Percentiles rank a stretch among this genome's conserved stretches.
phyloP scores from a whole-genome alignment of 2,329 filamentous ascomycete genomes.

The Alternaria viburni region DNA sequence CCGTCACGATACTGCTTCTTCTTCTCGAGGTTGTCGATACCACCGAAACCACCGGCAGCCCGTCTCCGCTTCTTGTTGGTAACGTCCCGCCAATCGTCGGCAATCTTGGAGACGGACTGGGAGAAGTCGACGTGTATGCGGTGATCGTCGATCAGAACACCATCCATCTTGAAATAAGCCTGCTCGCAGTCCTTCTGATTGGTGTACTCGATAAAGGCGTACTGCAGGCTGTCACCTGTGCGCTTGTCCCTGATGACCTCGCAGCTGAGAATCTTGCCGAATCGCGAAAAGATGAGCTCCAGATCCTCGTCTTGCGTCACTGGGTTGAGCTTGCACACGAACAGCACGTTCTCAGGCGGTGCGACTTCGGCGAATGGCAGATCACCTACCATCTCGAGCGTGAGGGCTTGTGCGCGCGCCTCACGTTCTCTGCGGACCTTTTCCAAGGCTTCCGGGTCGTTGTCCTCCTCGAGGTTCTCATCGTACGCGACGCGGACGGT shows the following conservation, averaged over 20 bases:
- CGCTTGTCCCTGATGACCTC: conserved; percentile 95
- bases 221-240: conserved; percentile 93
- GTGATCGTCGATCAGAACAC: conserved; percentile 93
- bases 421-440: conserved; percentile 84
- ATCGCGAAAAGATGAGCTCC: conserved; percentile 94
- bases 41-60: conserved; percentile 79
- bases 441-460: conserved; percentile 81
- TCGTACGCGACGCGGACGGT: conserved; percentile 93
- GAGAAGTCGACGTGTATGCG: conserved; percentile 99
- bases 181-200: conserved; percentile 91
- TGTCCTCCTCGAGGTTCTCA: conserved; percentile 77
- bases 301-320: conserved; percentile 95
- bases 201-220: conserved; percentile 96
- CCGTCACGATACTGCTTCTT: conserved; percentile 75
- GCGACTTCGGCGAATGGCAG: conserved; percentile 97
- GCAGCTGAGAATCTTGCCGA: conserved; percentile 92
- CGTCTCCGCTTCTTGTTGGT: conserved; percentile 79
- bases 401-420: conserved; percentile 90
- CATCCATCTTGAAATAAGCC: conserved; percentile 99
- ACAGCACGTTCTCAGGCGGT: conserved; percentile 94
- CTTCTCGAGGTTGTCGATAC: conserved; percentile 86
- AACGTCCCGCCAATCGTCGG: conserved; percentile 84
- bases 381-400: conserved; percentile 97
- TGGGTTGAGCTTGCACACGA: conserved; percentile 98
- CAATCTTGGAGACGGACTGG: conserved; percentile 86